phyloP scores from a whole-genome alignment of 1,284 basidiomycete species.

The Leucoagaricus sp. region DNA sequence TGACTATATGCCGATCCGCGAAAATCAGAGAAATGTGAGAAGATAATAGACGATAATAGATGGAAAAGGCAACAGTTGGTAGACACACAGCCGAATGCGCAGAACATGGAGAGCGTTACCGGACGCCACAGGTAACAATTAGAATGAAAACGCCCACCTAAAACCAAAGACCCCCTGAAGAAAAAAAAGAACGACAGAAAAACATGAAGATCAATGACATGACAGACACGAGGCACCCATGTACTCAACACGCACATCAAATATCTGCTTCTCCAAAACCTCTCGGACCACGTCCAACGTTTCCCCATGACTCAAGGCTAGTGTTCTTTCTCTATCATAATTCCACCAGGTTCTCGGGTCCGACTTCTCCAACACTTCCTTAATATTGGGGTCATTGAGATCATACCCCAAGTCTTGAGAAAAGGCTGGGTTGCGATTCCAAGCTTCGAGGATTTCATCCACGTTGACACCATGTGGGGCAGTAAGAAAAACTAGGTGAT shows the following conservation, averaged over 20 bases:
- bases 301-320: conserved; percentile 62
- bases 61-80: neutral
- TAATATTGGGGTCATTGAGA: conserved; percentile 49
- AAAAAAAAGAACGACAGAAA: neutral
- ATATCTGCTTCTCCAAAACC: conserved; percentile 49
- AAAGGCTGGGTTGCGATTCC: conserved; percentile 17
- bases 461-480: conserved; percentile 74
- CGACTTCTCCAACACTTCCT: conserved; percentile 43
- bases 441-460: conserved; percentile 58
- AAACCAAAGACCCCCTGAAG: conserved; percentile 84
- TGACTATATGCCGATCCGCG: conserved; percentile 47
- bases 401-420: conserved; percentile 45
- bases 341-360: conserved; percentile 84
- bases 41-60: neutral
- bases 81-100: neutral
- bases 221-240: neutral
- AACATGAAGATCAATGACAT: neutral
- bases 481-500: conserved; percentile 72
- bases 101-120: neutral
- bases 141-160: conserved; percentile 44
- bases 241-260: conserved; percentile 49
- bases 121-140: neutral
- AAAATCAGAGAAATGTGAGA: neutral
- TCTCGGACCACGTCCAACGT: conserved; percentile 48
- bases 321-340: conserved; percentile 50